These are phyloP conservation scores for Phaeomoniella chlamydospora DNA, from an alignment of 2,329 filamentous ascomycete species.

Conservation along the genomic window DNA sequence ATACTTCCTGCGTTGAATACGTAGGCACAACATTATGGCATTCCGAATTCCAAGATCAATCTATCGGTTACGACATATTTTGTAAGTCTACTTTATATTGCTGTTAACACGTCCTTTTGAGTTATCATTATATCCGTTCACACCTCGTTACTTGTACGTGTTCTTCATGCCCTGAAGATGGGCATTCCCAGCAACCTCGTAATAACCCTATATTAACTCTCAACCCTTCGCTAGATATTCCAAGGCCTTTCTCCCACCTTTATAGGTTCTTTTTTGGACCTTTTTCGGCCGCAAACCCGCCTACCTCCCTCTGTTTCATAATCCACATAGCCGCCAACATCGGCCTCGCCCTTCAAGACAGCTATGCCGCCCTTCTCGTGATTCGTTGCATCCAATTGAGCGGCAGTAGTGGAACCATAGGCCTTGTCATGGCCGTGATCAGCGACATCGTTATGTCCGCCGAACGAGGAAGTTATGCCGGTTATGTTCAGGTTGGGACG, in stretches of 20 bases:
- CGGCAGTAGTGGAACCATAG: conserved; percentile 55
- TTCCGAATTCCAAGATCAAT: conserved; percentile 29
- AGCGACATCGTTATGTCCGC: conserved; percentile 55
- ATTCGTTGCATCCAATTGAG: conserved; percentile 48
- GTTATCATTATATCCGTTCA: too few relatives aligned
- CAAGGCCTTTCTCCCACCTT: conserved; percentile 48
- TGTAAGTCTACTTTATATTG: conserved; percentile 12
- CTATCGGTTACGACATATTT: conserved; percentile 37
- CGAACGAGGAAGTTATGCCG: conserved; percentile 61
- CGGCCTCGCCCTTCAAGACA: conserved; percentile 42
- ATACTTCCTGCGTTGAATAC: conserved; percentile 21
- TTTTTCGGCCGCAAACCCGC: conserved; percentile 46
- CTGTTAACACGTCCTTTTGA: too few relatives aligned
- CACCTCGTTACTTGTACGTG: too few relatives aligned
- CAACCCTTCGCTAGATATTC: conserved; percentile 26
- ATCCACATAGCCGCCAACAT: conserved; percentile 47
- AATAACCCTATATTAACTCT: neutral
- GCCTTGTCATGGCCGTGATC: conserved; percentile 55
- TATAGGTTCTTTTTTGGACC: conserved; percentile 48
- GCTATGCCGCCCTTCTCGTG: conserved; percentile 43
- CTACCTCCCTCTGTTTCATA: conserved; percentile 36
- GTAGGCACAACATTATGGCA: conserved; percentile 21
- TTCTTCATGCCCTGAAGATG: too few relatives aligned
- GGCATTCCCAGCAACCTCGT: neutral
- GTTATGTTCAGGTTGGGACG: conserved; percentile 43